These are phyloP conservation scores for Aspergillus versicolor DNA, from an alignment of 2,329 filamentous ascomycete species.

Conservation along the genomic window DNA sequence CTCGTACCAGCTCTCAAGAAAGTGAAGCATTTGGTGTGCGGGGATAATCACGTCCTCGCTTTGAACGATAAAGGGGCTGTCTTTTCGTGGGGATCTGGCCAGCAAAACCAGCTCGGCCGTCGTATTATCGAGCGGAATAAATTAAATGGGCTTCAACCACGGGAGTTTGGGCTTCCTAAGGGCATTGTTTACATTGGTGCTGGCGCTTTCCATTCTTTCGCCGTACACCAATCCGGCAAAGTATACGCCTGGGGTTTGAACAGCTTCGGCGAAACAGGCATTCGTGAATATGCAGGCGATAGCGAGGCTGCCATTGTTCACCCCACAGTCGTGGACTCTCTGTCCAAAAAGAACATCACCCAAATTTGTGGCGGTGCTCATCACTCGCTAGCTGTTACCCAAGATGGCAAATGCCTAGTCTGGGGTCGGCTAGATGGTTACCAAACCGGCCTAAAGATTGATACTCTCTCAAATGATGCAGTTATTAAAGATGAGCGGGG, in stretches of 20 bases:
- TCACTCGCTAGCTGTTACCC: constrained; percentile 64
- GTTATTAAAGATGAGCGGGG: constrained; percentile 64
- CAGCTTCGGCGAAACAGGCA: constrained; percentile 79
- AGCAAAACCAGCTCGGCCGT: constrained; percentile 69
- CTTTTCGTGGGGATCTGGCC: constrained; percentile 64
- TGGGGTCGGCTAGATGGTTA: constrained; percentile 62
- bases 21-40: constrained; percentile 54
- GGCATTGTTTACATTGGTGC: constrained; percentile 62
- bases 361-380: constrained; percentile 72
- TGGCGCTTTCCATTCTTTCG: constrained; percentile 81
- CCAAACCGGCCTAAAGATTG: constrained; percentile 60
- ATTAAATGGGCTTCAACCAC: constrained; percentile 55
- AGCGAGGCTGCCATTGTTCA: constrained; percentile 71
- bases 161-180: constrained; percentile 58
- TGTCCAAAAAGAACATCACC: constrained; percentile 64
- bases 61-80: constrained; percentile 60
- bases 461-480: constrained; percentile 57
- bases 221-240: constrained; percentile 64
- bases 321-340: constrained; percentile 64
- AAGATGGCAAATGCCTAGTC: constrained; percentile 55
- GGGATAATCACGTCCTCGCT: constrained; percentile 58
- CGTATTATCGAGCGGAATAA: constrained; percentile 61
- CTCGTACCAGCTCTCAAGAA: constrained; percentile 55
- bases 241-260: constrained; percentile 85
- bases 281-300: constrained; percentile 62